These are phyloP conservation scores for Psophocarpus tetragonolobus DNA, from an alignment of 306 rosid species.

Conservation along the genomic window DNA sequence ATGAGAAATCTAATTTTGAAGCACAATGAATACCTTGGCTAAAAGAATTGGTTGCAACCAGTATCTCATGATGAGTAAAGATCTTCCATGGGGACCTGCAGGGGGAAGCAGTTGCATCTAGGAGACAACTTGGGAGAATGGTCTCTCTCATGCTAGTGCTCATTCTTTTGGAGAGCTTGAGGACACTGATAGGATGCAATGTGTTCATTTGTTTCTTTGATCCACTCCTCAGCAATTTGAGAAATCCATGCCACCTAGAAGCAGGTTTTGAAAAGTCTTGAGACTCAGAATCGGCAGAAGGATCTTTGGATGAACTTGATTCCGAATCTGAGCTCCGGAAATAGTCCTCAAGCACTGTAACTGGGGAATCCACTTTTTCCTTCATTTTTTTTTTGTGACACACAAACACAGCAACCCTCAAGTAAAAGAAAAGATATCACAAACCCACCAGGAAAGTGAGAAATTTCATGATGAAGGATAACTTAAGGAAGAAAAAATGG, in stretches of 20 bases:
- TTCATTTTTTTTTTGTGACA: constrained; percentile 48
- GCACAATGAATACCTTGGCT: constrained; percentile 55
- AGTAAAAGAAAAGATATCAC: constrained; percentile 15
- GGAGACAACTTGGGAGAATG: constrained; percentile 45
- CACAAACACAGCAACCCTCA: neutral
- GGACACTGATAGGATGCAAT: constrained; percentile 57
- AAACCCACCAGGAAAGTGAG: constrained; percentile 36
- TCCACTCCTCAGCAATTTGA: constrained; percentile 50
- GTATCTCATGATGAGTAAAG: constrained; percentile 69
- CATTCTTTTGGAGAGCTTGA: constrained; percentile 63
- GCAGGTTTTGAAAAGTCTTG: constrained; percentile 41
- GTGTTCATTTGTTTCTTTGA: constrained; percentile 55
- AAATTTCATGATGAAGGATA: constrained; percentile 18
- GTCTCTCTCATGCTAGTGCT: constrained; percentile 72
- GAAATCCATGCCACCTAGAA: constrained; percentile 59
- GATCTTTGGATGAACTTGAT: constrained; percentile 67
- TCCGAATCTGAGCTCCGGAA: constrained; percentile 83
- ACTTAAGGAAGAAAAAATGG: constrained; percentile 13
- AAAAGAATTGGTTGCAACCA: constrained; percentile 70
- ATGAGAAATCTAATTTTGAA: neutral
- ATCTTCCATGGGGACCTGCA: constrained; percentile 78
- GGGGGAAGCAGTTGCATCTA: constrained; percentile 45
- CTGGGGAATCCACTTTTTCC: constrained; percentile 73
- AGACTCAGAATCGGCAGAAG: constrained; percentile 36
- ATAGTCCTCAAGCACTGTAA: constrained; percentile 85